Base-by-base conservation (phyloP, 768 basidiomycete genomes). In the Strobilomyces echinocephalus region DNA sequence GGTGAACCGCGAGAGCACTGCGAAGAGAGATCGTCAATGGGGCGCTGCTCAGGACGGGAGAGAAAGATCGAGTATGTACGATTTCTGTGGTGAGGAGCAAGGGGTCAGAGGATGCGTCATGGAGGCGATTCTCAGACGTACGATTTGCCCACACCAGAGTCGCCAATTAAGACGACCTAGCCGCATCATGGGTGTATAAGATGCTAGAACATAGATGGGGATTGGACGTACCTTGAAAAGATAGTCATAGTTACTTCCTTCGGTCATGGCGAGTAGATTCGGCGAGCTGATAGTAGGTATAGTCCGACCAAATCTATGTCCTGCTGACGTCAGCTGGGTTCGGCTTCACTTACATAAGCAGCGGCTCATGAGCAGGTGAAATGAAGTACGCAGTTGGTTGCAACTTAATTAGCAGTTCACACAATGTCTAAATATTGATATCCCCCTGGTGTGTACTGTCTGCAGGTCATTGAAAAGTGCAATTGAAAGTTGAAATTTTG, bases 111-210 rank as follows among this genome's bases (percentile, higher is more conserved):
- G 34, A 26, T 61, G 50, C 1, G 21, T 36, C 14, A n/a, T n/a
- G 14, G 28, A 18, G 39, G 24, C 35, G 18, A 30, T 42, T 4
- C 10, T 21, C 8, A 26, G 62, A 88, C 94, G 72, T 76, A 98
- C 95, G 93, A 95, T 82, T 99, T 99, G 71, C 95, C 95, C 68
- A 99, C 95, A 58, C 95, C 95, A 58, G 94, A 97, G 74, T 99
- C 95, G 69, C 95, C 95, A 76, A 98, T 97, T 60, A 99, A 83
- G 63, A 99, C 95, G 64, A 97, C 91, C 95, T 98, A 56, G 36
- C 8, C n/a, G 14, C 10, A 56, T 38, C 48, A 35, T n/a, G 24
- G 42, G 2, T 15, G 11, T n/a, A 41, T 48, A 4, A 12, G 48
- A 38, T 3, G 21, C 15, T 10, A 8, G 11, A 9, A 10, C 11